Evolutionary conservation across 108 stramenopile species (phyloP).

Genomic region (Nitzschia putrida): DNA sequence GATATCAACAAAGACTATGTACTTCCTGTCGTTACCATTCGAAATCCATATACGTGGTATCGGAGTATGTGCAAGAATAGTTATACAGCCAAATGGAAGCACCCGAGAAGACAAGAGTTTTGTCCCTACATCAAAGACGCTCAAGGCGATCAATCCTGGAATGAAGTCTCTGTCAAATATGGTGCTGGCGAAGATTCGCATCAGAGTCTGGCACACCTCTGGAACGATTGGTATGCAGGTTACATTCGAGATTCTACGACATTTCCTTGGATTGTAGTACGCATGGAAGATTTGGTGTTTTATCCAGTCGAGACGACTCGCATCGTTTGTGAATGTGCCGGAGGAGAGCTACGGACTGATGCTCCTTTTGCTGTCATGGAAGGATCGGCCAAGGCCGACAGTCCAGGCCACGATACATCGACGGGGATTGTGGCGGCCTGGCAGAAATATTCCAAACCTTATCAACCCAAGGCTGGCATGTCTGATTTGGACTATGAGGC

Average conservation of each 20-base stretch:
- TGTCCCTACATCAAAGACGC: slow-evolving; percentile 69
- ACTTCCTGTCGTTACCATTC: slow-evolving; percentile 69
- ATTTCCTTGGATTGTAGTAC: slow-evolving; percentile 62
- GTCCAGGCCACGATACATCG: slow-evolving; percentile 68
- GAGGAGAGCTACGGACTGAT: slow-evolving; percentile 64
- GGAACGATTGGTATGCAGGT: slow-evolving; percentile 81
- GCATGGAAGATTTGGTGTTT: slow-evolving; percentile 69
- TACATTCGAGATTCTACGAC: slow-evolving; percentile 42
- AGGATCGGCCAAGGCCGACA: slow-evolving; percentile 73
- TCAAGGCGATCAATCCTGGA: slow-evolving; percentile 38
- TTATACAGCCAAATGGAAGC: slow-evolving; percentile 69
- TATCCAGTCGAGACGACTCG: slow-evolving; percentile 52
- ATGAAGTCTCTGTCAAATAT: slow-evolving; percentile 63
- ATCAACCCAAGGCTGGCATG: slow-evolving; percentile 48
- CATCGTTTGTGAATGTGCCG: slow-evolving; percentile 75
- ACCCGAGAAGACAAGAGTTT: slow-evolving; percentile 17
- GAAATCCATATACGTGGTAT: slow-evolving; percentile 81
- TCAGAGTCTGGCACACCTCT: slow-evolving; percentile 61
- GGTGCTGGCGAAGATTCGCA: slow-evolving; percentile 53
- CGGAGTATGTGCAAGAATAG: slow-evolving; percentile 68
- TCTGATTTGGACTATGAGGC: slow-evolving; percentile 53
- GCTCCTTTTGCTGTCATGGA: slow-evolving; percentile 55
- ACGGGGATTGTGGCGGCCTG: slow-evolving; percentile 71
- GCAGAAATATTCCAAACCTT: slow-evolving; percentile 70
- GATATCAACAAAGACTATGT: slow-evolving; percentile 58